These are phyloP conservation scores for Murraya koenigii DNA, from an alignment of 345 rosid species.

Conservation along the genomic window DNA sequence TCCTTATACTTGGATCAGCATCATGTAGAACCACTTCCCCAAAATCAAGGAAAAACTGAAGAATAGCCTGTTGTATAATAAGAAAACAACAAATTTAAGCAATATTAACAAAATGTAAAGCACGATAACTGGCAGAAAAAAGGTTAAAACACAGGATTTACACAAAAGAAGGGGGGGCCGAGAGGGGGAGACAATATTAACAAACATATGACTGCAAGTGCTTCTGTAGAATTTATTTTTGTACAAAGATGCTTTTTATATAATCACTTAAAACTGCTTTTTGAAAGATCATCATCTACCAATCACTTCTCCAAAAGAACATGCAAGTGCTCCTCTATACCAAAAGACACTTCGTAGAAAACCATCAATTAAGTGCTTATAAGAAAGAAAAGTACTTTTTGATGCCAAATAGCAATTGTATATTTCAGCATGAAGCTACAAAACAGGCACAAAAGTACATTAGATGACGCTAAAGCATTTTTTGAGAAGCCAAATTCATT, in stretches of 20 bases:
- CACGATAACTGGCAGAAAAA: neutral
- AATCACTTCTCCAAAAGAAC: neutral
- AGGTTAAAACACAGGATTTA: neutral
- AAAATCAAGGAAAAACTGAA: slow-evolving; percentile 82
- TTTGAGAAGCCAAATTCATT: neutral
- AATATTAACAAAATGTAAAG: neutral
- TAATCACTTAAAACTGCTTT: neutral
- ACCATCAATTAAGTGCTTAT: neutral
- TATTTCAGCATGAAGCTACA: neutral
- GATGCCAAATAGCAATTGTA: too few species aligned
- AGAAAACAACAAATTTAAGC: neutral
- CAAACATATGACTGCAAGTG: neutral
- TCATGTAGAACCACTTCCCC: slow-evolving; percentile 89
- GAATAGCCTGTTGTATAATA: slow-evolving; percentile 53
- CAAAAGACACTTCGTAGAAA: neutral
- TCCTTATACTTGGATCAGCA: slow-evolving; percentile 79
- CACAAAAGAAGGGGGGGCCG: too few species aligned
- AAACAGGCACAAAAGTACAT: neutral
- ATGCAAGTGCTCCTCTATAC: neutral
- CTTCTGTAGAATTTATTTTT: neutral
- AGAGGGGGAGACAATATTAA: too few species aligned
- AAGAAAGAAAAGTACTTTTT: neutral
- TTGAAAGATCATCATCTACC: neutral
- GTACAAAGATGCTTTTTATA: neutral
- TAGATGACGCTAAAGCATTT: neutral